Conservation (phyloP, 495 filamentous ascomycete species). For the Penicillium angulare region DNA sequence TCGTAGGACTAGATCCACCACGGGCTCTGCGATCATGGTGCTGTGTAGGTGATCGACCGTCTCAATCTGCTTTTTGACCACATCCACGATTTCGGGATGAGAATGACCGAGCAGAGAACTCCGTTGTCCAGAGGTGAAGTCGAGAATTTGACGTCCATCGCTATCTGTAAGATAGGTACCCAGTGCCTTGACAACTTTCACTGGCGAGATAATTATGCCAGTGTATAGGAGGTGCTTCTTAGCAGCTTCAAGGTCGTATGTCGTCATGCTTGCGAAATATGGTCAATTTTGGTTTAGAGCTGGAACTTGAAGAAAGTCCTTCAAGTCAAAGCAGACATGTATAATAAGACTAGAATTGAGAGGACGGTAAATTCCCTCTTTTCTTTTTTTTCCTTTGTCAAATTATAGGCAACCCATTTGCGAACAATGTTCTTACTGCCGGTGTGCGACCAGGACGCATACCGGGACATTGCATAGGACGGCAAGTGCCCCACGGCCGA, state of each 20-base stretch:
- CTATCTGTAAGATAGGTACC: constrained; percentile 31
- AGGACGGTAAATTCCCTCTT: neutral
- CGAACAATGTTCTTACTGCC: neutral
- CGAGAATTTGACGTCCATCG: constrained; percentile 38
- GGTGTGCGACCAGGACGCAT: neutral
- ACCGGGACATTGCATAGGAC: too few species aligned
- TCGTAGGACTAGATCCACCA: constrained; percentile 44
- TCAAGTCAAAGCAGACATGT: neutral
- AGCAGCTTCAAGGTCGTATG: constrained; percentile 1
- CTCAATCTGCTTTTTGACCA: constrained; percentile 39
- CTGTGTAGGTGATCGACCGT: constrained; percentile 54
- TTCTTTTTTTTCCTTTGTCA: neutral
- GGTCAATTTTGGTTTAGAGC: neutral
- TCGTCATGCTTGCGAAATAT: neutral
- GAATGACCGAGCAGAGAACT: constrained; percentile 56
- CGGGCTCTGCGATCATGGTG: constrained; percentile 54
- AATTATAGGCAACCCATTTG: neutral
- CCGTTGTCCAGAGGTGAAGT: constrained; percentile 59
- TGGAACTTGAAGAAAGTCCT: neutral
- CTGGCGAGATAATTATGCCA: constrained; percentile 27
- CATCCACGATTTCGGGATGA: constrained; percentile 54
- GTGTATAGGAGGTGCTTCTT: constrained; percentile 27
- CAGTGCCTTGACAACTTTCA: constrained; percentile 28
- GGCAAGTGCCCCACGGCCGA: too few species aligned
- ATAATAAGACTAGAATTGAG: neutral